Conservation (phyloP, 768 basidiomycete species). For the Lactifluus piperatus region DNA sequence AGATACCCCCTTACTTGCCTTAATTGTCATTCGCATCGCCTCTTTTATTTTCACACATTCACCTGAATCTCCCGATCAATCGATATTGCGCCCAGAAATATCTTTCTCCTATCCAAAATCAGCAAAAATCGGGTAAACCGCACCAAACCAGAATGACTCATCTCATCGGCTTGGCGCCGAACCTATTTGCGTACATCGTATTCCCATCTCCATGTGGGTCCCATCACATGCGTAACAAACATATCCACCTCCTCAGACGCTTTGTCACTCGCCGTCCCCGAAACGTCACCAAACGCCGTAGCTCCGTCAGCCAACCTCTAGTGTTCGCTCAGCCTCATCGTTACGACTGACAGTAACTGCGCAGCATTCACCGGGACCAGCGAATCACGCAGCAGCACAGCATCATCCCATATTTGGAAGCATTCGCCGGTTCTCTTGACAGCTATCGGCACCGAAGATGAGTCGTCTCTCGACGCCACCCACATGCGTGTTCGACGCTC, state of each 20-base stretch:
- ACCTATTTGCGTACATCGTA: background rate
- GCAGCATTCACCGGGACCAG: background rate
- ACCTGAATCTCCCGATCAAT: background rate
- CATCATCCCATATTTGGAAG: background rate
- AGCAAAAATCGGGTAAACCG: background rate
- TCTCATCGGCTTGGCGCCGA: background rate
- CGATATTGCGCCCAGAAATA: background rate
- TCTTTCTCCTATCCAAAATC: background rate
- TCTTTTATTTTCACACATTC: background rate
- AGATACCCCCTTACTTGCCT: background rate
- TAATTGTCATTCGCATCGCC: background rate
- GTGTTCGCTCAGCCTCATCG: background rate
- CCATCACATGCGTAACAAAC: background rate
- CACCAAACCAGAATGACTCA: too few species aligned
- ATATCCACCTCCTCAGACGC: background rate
- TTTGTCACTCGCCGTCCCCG: background rate
- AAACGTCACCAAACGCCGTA: too few species aligned
- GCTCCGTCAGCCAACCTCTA: background rate
- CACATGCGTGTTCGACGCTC: slow-evolving; percentile 2
- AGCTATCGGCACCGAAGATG: slow-evolving; percentile 12
- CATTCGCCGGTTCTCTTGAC: slow-evolving; percentile 6
- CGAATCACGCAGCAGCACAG: background rate
- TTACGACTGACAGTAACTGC: background rate
- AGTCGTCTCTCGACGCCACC: slow-evolving; percentile 2
- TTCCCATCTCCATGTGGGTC: background rate